phyloP scores from a whole-genome alignment of 257 asterid species.

The Penstemon barbatus region DNA sequence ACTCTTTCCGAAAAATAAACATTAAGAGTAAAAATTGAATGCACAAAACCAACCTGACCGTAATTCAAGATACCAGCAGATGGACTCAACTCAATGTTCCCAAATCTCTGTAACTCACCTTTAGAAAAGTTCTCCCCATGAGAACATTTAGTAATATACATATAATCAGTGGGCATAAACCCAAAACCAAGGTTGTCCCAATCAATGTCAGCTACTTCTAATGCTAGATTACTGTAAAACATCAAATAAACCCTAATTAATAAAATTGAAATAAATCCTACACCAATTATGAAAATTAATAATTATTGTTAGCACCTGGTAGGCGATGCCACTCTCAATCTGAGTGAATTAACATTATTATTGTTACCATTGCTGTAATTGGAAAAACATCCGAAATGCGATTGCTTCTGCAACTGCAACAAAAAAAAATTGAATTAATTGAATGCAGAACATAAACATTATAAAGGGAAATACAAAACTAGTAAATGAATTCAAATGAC shows the following conservation, averaged over 20 bases:
- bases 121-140: slow-evolving; percentile 61
- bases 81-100: slow-evolving; percentile 95
- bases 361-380: slow-evolving; percentile 26
- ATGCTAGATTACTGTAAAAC: slow-evolving; percentile 49
- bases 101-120: slow-evolving; percentile 80
- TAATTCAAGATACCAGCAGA: slow-evolving; percentile 87
- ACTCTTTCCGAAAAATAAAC: slow-evolving; percentile 9
- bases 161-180: slow-evolving; percentile 75
- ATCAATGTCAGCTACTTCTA: slow-evolving; percentile 68
- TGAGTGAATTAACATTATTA: slow-evolving; percentile 34
- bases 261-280: background rate
- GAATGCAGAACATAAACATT: background rate
- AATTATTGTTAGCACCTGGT: slow-evolving; percentile 36
- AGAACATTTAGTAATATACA: slow-evolving; percentile 85
- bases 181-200: slow-evolving; percentile 94
- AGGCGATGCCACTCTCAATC: slow-evolving; percentile 56
- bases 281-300: background rate
- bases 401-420: slow-evolving; percentile 42
- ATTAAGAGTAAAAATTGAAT: background rate
- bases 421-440: background rate
- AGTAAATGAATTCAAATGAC: slow-evolving; percentile 17
- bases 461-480: background rate
- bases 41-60: slow-evolving; percentile 70
- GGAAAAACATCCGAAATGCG: slow-evolving; percentile 37
- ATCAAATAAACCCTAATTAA: slow-evolving; percentile 19